Evolutionary conservation across 2,329 filamentous ascomycete species (phyloP).

Genomic region (Chaetomiaceae sp.): DNA sequence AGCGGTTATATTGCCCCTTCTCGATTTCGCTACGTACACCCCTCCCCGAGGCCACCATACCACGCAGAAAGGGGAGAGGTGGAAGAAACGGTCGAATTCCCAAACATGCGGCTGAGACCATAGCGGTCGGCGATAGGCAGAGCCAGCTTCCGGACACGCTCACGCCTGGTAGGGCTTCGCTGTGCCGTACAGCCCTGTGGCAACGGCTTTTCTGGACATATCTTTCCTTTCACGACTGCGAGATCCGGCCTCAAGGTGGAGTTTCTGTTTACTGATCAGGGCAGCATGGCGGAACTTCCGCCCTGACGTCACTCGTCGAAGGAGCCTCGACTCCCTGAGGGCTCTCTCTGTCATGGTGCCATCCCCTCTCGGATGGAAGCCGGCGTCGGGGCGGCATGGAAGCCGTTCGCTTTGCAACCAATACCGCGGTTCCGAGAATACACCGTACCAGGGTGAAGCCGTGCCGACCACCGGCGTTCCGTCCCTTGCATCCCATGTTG

Average conservation of each 20-base stretch:
- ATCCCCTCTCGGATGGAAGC: slow-evolving; percentile 3
- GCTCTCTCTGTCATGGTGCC: not conserved
- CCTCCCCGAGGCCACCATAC: not conserved
- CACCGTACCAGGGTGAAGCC: slow-evolving; percentile 4
- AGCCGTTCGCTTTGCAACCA: not conserved
- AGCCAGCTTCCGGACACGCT: too few species aligned
- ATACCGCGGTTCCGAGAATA: slow-evolving; percentile 19
- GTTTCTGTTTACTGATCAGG: slow-evolving; percentile 10
- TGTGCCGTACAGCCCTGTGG: slow-evolving; percentile 12
- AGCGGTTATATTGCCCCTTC: slow-evolving; percentile 4
- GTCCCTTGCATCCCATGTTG: not conserved
- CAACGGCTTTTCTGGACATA: not conserved
- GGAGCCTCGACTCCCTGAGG: not conserved
- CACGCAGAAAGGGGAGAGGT: too few species aligned
- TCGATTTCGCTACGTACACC: not conserved
- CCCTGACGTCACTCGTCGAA: slow-evolving; percentile 14
- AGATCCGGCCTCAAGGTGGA: too few species aligned
- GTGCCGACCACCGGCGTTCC: slow-evolving; percentile 16
- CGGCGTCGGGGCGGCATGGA: not conserved
- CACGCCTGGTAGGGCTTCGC: slow-evolving; percentile 6
- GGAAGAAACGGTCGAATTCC: too few species aligned
- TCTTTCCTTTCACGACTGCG: too few species aligned
- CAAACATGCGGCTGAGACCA: too few species aligned
- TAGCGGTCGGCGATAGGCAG: too few species aligned
- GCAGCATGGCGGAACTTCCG: not conserved